Conservation (phyloP, 169 alveolate genomes). For the Amoebophrya sp. region DNA sequence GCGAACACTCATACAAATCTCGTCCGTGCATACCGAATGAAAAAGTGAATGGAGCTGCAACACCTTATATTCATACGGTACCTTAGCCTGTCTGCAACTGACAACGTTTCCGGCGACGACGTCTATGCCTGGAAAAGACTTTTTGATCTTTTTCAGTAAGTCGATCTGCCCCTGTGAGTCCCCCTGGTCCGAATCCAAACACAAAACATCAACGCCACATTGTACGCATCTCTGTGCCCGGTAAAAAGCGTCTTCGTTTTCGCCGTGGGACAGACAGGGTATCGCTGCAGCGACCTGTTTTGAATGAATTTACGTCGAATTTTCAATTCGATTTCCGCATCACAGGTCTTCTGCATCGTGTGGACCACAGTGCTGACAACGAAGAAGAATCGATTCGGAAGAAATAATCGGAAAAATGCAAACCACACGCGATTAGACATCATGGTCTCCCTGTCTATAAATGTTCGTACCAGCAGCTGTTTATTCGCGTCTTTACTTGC, state of each 20-base stretch:
- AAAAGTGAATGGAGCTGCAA: not conserved
- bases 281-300: not conserved
- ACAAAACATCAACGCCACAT: conserved; percentile 62
- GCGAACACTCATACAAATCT: not conserved
- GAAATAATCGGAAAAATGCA: too few species aligned
- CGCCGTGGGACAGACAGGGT: not conserved
- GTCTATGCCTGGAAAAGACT: conserved; percentile 60
- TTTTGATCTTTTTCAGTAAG: conserved; percentile 66
- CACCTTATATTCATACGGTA: not conserved
- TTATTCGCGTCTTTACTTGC: conserved; percentile 70
- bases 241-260: not conserved
- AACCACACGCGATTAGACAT: too few species aligned
- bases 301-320: too few species aligned
- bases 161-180: conserved; percentile 75
- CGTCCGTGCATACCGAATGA: not conserved
- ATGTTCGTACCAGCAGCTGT: conserved; percentile 59
- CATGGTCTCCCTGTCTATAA: too few species aligned
- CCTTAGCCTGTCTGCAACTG: conserved; percentile 74
- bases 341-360: too few species aligned
- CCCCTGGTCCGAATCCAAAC: conserved; percentile 85
- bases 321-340: too few species aligned
- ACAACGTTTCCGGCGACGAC: conserved; percentile 88
- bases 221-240: not conserved
- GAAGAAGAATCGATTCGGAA: too few species aligned
- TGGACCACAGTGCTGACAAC: too few species aligned